These are phyloP conservation scores for Cryptosporidium ubiquitum DNA, from an alignment of 169 alveolate genomes.

Conservation along the genomic window DNA sequence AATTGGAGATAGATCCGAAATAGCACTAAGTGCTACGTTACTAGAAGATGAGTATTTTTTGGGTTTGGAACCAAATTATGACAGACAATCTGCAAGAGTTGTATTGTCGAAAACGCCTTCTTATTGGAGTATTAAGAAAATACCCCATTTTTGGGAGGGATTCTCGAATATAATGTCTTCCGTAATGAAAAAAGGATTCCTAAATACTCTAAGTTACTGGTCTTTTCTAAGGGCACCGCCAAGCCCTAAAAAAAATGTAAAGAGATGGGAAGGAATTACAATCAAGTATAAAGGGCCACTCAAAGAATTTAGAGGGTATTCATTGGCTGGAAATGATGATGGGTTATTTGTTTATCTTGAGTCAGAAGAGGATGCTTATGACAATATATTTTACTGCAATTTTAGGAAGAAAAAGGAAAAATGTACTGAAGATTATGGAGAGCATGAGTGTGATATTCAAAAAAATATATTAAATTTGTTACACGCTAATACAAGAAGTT, in stretches of 20 bases:
- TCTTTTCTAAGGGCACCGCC: slow-evolving; percentile 71
- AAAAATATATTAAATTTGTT: slow-evolving; percentile 25
- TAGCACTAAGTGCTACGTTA: slow-evolving; percentile 33
- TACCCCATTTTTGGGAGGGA: slow-evolving; percentile 73
- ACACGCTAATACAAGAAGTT: slow-evolving; percentile 70
- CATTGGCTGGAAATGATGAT: slow-evolving; percentile 63
- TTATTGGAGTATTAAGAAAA: slow-evolving; percentile 54
- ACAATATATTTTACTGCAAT: slow-evolving; percentile 52
- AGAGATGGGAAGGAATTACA: slow-evolving; percentile 62
- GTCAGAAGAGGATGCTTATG: slow-evolving; percentile 70
- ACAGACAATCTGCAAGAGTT: slow-evolving; percentile 68
- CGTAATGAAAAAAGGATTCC: slow-evolving; percentile 53
- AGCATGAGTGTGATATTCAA: not conserved
- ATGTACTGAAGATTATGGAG: not conserved
- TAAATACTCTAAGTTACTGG: slow-evolving; percentile 71
- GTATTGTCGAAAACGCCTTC: slow-evolving; percentile 55
- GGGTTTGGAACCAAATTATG: slow-evolving; percentile 48
- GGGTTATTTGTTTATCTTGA: slow-evolving; percentile 65
- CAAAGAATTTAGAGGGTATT: slow-evolving; percentile 52
- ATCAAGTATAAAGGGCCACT: slow-evolving; percentile 61
- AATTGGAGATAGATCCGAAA: slow-evolving; percentile 61
- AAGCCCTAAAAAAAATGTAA: slow-evolving; percentile 47
- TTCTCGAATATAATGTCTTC: slow-evolving; percentile 61
- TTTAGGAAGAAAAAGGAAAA: not conserved
- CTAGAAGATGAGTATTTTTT: slow-evolving; percentile 31